phyloP scores from a whole-genome alignment of 495 filamentous ascomycete genomes.

The Penicillium robsamsonii region DNA sequence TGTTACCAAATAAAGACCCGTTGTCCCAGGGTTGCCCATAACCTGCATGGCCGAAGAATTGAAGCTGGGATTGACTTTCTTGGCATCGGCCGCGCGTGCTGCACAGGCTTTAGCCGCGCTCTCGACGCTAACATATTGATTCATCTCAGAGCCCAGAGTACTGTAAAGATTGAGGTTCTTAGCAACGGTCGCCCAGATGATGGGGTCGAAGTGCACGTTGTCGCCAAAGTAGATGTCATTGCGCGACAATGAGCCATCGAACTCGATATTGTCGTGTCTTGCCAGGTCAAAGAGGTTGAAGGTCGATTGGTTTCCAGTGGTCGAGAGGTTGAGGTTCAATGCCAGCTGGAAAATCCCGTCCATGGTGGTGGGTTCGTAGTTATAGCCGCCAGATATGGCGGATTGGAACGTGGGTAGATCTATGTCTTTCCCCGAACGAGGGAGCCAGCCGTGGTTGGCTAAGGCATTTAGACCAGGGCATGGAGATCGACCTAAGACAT shows the following conservation, averaged over 20 bases:
- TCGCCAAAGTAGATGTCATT: slow-evolving; percentile 26
- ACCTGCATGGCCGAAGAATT: too few relatives aligned
- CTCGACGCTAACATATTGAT: too few relatives aligned
- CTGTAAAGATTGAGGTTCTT: slow-evolving; percentile 18
- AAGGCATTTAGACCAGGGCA: slow-evolving; percentile 23
- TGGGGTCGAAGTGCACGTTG: slow-evolving; percentile 11
- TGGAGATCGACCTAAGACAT: slow-evolving; percentile 15
- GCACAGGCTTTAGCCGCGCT: too few relatives aligned
- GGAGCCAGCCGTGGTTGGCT: slow-evolving; percentile 21
- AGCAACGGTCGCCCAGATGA: slow-evolving; percentile 14
- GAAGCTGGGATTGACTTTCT: too few relatives aligned
- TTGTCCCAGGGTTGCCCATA: too few relatives aligned
- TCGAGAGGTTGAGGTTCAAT: slow-evolving; percentile 17
- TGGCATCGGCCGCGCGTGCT: too few relatives aligned
- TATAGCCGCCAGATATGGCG: slow-evolving; percentile 18
- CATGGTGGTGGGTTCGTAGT: slow-evolving; percentile 20
- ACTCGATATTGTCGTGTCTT: slow-evolving; percentile 14
- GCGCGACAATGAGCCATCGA: slow-evolving; percentile 22
- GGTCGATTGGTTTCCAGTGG: slow-evolving; percentile 16
- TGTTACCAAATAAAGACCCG: too few relatives aligned
- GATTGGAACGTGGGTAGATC: slow-evolving; percentile 16
- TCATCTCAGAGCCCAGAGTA: neutral
- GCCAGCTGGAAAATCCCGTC: slow-evolving; percentile 27
- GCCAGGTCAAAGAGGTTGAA: slow-evolving; percentile 17
- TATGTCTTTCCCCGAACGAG: slow-evolving; percentile 21